Percentiles rank a stretch among this genome's conserved stretches.
These are phyloP conservation scores for Colletotrichum sp. DNA, from an alignment of 2,329 filamentous ascomycete species.

Conservation along the genomic window DNA sequence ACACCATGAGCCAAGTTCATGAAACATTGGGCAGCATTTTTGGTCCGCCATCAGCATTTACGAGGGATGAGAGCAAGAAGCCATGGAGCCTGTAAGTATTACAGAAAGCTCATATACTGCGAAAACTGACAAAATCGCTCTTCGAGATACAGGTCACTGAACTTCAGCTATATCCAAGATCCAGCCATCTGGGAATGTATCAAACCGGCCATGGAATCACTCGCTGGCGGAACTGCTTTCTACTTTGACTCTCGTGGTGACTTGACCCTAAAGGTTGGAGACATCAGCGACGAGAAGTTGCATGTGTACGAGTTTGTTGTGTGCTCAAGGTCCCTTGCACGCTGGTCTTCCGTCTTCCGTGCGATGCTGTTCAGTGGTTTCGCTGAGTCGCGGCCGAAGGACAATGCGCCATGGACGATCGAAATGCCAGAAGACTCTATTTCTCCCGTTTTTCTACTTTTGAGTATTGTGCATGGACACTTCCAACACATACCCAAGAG, in stretches of 20 bases:
- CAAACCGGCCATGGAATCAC: neutral
- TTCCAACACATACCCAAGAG: neutral
- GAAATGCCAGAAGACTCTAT: neutral
- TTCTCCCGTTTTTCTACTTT: neutral
- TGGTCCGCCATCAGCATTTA: neutral
- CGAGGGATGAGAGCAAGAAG: neutral
- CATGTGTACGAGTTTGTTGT: neutral
- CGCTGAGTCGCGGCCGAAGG: neutral
- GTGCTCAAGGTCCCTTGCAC: neutral
- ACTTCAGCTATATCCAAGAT: neutral
- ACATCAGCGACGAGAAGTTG: accelerated
- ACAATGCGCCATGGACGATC: neutral
- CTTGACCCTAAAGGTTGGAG: neutral
- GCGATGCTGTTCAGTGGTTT: neutral
- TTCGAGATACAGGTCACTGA: neutral
- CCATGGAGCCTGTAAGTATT: neutral
- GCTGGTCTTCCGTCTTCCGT: neutral
- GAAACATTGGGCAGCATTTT: accelerated
- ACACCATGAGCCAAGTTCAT: neutral
- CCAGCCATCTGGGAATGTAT: neutral
- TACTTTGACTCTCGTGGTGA: neutral
- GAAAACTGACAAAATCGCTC: neutral
- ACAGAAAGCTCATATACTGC: neutral
- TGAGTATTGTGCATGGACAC: neutral
- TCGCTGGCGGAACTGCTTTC: neutral